Base-by-base conservation (phyloP, 2,329 filamentous ascomycete species). In the Xylariales sp. region DNA sequence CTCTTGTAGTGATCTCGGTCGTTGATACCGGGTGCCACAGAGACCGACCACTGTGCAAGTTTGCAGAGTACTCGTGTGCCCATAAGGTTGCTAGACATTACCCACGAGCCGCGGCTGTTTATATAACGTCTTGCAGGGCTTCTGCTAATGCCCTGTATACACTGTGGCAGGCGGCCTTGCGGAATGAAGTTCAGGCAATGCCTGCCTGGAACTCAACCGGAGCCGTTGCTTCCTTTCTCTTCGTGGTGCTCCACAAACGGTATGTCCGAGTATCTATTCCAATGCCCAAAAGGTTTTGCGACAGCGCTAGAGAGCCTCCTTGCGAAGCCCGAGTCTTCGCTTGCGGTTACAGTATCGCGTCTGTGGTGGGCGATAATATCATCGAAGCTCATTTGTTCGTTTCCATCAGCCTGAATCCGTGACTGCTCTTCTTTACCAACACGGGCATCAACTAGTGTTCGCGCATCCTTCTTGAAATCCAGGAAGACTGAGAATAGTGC, bases 401-500 rank as follows among this genome's bases (percentile, higher is more conserved):
- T 69, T 3, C 63, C 62, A 14, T 50, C 51, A 41, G 60, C 57
- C 44, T 60, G 57, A 20, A 61, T 59, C 36, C 46, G 53, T 12
- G 47, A 51, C 33, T 61, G 58, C 34, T 60, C 52, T 39, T 59
- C 57, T 9, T 55, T 52, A n/a, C 55, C 57, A 11, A 61, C 50
- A 18, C 58, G 57, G n/a, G 62, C 58, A 44, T 68, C 70, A 11
- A 73, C 69, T 40, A 76, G 55, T 9, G 57, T 51, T 44, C 65
- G 67, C 1, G 71, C 76, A 44, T 75, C 71, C 10, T 51, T 58
- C n/a, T 68, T 61, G 19, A 67, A 49, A 28, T 66, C 64, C 14
- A 80, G 57, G 47, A 74, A 76, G 4, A 73, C 46, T 0, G 76
- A 69, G 44, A 76, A 79, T 3, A 66, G 51, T 24, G 71, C 58